Evolutionary conservation across 2,329 filamentous ascomycete species (phyloP), one percentile per base, ranked within the genome.

Genomic region (Microdochium paspali): DNA sequence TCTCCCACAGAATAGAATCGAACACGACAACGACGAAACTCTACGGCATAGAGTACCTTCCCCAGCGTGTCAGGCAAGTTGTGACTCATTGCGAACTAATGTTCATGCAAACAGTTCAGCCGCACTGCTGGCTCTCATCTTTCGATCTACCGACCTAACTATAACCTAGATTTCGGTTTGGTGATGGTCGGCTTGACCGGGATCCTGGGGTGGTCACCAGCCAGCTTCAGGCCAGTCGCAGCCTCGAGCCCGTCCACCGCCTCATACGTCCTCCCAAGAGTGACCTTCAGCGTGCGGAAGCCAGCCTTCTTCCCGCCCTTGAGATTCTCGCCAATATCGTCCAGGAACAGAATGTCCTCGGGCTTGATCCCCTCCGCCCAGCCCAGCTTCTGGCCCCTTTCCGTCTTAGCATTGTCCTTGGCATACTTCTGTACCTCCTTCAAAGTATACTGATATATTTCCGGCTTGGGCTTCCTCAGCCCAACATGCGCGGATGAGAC

Each of bases 301-400:
- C 91, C 91, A 21, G 82, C 70, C 44, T 74, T 75, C 65, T 75
- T 86, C 1, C 82, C 93, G 42, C 77, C 84, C 71, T 90, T 93
- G 49, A 97, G 65, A 62, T 98, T 98, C 66, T 90, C 83, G 2
- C 93, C 93, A 62, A 98, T 95, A 58, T 96, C 90, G 62, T 96
- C 93, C 45, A 96, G 67, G 62, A 98, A 98, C 4, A 95, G 67
- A 42, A 96, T 72, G 47, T 96, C 88, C 1, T 69, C 69, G 0
- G 84, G 68, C 48, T 68, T 64, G 9, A 94, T 70, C 0, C 74
- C 70, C 5, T 68, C 65, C 15, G 63, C 64, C 70, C 75, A 77
- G 3, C 72, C 73, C 30, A 66, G 54, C 9, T 52, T 55, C 51
- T 54, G 55, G 0, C 68, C 71, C 52, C 68, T 62, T 31, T 61